Conservation (phyloP, 2,329 filamentous ascomycete species). For the Allantophomopsis cytisporea region DNA sequence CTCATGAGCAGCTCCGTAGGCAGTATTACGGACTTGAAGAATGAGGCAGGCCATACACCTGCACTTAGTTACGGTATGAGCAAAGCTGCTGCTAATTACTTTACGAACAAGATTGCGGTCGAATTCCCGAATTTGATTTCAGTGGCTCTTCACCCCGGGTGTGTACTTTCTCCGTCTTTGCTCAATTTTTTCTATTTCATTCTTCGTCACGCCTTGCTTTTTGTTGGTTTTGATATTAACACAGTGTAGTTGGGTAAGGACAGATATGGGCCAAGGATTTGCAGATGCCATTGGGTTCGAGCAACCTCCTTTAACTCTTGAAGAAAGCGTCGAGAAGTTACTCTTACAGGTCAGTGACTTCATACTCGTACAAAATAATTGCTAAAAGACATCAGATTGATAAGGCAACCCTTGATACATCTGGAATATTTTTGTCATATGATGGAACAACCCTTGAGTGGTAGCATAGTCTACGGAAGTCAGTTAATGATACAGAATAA, state of each 20-base stretch:
- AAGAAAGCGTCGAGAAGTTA: conserved; percentile 21
- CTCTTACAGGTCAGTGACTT: conserved; percentile 11
- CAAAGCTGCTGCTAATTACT: conserved; percentile 24
- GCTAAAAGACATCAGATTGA: conserved; percentile 10
- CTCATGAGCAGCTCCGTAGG: conserved; percentile 20
- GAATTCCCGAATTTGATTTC: conserved; percentile 21
- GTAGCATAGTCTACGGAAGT: no score
- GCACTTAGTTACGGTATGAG: conserved; percentile 25
- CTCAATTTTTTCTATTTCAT: background rate
- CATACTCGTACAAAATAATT: background rate
- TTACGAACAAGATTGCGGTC: conserved; percentile 21
- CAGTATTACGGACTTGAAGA: conserved; percentile 9
- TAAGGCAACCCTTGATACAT: conserved; percentile 19
- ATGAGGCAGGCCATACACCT: conserved; percentile 1
- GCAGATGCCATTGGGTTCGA: conserved; percentile 18
- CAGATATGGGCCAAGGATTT: conserved; percentile 24
- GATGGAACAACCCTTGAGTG: conserved; percentile 1
- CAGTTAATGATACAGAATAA: no score
- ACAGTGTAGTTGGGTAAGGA: conserved; percentile 21
- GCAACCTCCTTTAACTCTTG: conserved; percentile 20
- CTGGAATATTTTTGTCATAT: conserved; percentile 7
- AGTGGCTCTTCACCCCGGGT: conserved; percentile 17
- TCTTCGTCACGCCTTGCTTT: no score
- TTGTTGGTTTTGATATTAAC: no score
- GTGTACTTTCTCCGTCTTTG: conserved; percentile 1